Percentiles rank a stretch among this genome's conserved stretches.
Evolutionary conservation across 345 rosid species (phyloP).

Genomic region (Diplotaxis tenuifolia): DNA sequence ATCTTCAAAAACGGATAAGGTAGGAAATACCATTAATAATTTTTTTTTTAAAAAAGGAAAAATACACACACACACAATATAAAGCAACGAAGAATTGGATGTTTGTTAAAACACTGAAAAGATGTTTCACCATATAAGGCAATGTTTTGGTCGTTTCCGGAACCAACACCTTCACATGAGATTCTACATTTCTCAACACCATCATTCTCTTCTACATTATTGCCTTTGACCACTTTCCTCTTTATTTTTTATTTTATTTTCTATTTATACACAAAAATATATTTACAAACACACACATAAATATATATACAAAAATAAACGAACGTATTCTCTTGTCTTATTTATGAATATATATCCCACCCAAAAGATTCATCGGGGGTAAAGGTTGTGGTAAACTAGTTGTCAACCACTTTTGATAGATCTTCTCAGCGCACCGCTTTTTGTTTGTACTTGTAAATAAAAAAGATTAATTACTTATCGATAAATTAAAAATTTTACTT

Average conservation of each 20-base stretch:
- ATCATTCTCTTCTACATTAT: conserved; percentile 57
- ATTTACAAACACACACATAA: too few relatives aligned
- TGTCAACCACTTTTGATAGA: conserved; percentile 21
- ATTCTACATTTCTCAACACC: conserved; percentile 49
- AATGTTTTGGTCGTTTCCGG: conserved; percentile 40
- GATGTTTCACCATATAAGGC: conserved; percentile 30
- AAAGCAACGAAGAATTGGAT: conserved; percentile 21
- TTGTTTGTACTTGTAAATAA: not conserved
- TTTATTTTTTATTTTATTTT: conserved; percentile 24
- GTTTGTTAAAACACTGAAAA: conserved; percentile 18
- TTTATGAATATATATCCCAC: not conserved
- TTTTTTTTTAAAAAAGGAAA: too few relatives aligned
- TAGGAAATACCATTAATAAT: too few relatives aligned
- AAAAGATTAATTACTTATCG: not conserved
- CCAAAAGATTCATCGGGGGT: not conserved
- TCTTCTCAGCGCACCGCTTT: not conserved
- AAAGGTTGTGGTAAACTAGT: conserved; percentile 15
- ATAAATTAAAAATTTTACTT: too few relatives aligned
- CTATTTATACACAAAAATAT: not conserved
- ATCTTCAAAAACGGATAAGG: not conserved
- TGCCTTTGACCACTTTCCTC: conserved; percentile 82
- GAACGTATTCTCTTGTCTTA: not conserved
- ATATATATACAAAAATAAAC: not conserved
- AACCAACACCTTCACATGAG: conserved; percentile 68
- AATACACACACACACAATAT: not conserved